Evolutionary conservation across 1,284 basidiomycete species (phyloP).

Genomic region (Trametes pubescens): DNA sequence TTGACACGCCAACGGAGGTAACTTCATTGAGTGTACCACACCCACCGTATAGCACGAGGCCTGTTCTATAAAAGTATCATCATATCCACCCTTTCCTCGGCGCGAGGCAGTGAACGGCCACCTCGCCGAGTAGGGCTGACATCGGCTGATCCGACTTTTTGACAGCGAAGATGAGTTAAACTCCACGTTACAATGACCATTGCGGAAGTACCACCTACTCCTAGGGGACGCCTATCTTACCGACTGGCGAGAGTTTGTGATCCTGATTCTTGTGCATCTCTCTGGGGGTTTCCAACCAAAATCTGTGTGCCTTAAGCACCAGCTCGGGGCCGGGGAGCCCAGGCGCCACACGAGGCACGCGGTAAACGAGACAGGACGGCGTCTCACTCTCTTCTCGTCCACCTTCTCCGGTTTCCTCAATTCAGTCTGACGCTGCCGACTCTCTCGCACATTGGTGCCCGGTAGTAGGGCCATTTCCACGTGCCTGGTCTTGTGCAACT

Average conservation of each 20-base stretch:
- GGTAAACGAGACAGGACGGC: not conserved
- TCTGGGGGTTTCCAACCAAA: not conserved
- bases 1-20: no score
- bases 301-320: not conserved
- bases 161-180: slow-evolving; percentile 2
- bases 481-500: not conserved
- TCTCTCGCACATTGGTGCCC: no score
- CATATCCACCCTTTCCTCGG: no score
- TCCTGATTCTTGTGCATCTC: not conserved
- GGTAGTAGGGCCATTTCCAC: not conserved
- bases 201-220: not conserved
- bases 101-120: no score
- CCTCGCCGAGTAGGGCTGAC: no score
- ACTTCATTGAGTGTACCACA: no score
- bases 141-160: not conserved
- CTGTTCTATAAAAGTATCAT: no score
- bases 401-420: not conserved
- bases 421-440: no score
- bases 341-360: no score
- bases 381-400: not conserved
- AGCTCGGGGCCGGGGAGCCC: not conserved
- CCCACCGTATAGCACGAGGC: no score
- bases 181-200: not conserved
- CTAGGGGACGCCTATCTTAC: not conserved
- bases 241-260: not conserved